Evolutionary conservation across 2,329 filamentous ascomycete species (phyloP).

Genomic region (Monosporascus sp.): DNA sequence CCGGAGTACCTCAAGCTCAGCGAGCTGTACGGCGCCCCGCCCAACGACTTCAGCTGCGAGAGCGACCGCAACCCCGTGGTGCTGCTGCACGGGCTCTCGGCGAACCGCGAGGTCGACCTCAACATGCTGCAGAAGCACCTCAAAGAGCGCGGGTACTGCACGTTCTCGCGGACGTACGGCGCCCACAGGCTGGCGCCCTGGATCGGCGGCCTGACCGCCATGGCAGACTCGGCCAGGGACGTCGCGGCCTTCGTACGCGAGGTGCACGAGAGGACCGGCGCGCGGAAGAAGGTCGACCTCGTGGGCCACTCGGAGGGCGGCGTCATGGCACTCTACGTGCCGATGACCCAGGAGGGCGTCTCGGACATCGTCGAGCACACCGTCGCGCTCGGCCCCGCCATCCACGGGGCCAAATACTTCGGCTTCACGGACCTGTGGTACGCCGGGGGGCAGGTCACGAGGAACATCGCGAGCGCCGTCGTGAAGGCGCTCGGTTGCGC

Average conservation of each 20-base stretch:
- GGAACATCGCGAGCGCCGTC: constrained; percentile 12
- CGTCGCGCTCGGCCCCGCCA: constrained; percentile 19
- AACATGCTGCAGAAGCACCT: constrained; percentile 22
- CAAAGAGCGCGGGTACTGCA: constrained; percentile 33
- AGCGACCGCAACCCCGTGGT: constrained; percentile 33
- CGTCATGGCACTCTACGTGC: constrained; percentile 31
- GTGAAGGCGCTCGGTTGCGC: constrained; percentile 16
- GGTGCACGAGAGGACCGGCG: constrained; percentile 29
- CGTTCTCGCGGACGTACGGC: constrained; percentile 36
- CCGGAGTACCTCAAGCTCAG: constrained; percentile 13
- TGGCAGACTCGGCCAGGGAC: constrained; percentile 32
- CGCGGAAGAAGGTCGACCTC: constrained; percentile 30
- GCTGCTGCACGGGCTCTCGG: constrained; percentile 39
- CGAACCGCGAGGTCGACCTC: constrained; percentile 19
- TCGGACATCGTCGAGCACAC: constrained; percentile 19
- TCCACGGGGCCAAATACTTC: constrained; percentile 23
- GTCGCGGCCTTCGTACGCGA: constrained; percentile 34
- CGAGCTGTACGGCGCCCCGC: constrained; percentile 18
- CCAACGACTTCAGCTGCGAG: constrained; percentile 20
- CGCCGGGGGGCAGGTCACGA: constrained; percentile 17
- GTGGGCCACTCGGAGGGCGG: constrained; percentile 40
- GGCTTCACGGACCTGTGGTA: constrained; percentile 24
- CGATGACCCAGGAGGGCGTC: constrained; percentile 21
- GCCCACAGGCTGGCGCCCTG: constrained; percentile 30
- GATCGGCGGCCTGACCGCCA: constrained; percentile 32